A percentile compares a stretch with the other conserved stretches of the same genome.
Conservation (phyloP, 1,284 basidiomycete genomes). For the Malassezia pachydermatis region DNA sequence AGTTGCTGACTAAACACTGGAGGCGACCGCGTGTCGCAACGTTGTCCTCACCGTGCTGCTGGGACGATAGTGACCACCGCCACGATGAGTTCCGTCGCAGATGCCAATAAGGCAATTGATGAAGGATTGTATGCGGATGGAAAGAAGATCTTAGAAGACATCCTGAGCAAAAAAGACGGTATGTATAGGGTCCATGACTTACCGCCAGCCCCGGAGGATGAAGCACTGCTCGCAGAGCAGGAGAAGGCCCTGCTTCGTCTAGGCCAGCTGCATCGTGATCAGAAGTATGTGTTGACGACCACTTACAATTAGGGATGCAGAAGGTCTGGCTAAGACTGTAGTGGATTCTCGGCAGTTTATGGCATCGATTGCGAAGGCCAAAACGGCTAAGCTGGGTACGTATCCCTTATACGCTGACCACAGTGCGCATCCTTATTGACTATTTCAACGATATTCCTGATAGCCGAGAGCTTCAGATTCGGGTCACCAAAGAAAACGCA, state of each 20-base stretch:
- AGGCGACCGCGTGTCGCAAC: slow-evolving; percentile 13
- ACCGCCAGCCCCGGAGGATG: slow-evolving; percentile 46
- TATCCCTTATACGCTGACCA: slow-evolving; percentile 23
- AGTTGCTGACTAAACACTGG: slow-evolving; percentile 13
- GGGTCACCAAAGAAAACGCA: slow-evolving; percentile 78
- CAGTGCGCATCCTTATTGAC: slow-evolving; percentile 69
- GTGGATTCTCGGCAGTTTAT: slow-evolving; percentile 78
- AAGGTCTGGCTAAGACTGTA: slow-evolving; percentile 76
- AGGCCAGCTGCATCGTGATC: slow-evolving; percentile 75
- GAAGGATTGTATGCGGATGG: slow-evolving; percentile 28
- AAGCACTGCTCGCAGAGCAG: slow-evolving; percentile 65
- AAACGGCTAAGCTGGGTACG: slow-evolving; percentile 90
- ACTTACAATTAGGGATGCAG: slow-evolving; percentile 61
- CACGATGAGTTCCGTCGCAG: slow-evolving; percentile 22
- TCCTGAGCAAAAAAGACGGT: slow-evolving; percentile 24
- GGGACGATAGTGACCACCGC: slow-evolving; percentile 10
- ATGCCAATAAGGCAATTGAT: slow-evolving; percentile 35
- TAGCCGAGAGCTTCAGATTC: slow-evolving; percentile 69
- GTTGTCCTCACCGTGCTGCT: not conserved
- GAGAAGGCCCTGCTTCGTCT: slow-evolving; percentile 76
- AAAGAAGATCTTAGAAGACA: slow-evolving; percentile 35
- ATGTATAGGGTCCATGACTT: not conserved
- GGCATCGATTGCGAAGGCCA: slow-evolving; percentile 90
- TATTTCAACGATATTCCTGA: slow-evolving; percentile 70
- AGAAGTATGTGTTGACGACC: slow-evolving; percentile 56